Evolutionary conservation across 352 stramenopile species (phyloP), one percentile per base, ranked within the genome.

Genomic region (Globisporangium yorkense): DNA sequence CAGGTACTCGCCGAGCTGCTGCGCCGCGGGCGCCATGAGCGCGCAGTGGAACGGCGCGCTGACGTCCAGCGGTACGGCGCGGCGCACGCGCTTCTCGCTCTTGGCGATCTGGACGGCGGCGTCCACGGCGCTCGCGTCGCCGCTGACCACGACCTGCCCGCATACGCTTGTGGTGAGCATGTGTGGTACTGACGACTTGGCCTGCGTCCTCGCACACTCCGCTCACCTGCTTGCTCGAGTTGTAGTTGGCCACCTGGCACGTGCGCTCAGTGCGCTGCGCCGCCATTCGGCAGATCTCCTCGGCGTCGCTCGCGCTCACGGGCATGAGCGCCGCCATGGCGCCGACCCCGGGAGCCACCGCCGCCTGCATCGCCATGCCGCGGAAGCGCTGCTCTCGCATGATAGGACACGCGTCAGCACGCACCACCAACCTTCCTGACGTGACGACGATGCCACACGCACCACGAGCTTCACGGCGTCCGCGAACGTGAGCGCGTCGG

Each of bases 221-320:
- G 13, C 51, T 10, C 31, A 80, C 80, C 75, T 96, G 87, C 68
- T 89, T 91, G 65, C 63, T 88, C 10, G 82, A 93, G 71, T 96
- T 96, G 71, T 92, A 91, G 70, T 96, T 96, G 59, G 87, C 84
- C 41, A 94, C 83, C 58, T 88, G 68, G 59, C 85, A 94, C 7
- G 84, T 70, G 39, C 68, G 71, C 15, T 61, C 54, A 0, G 72
- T 72, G 51, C 66, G 59, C 1, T 57, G 50, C 13, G 74, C 67
- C 5, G 75, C 75, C 43, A 73, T 48, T 37, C 57, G 57, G 58
- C 79, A 92, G 59, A 89, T 69, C 15, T 75, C 66, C 41, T 91
- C 75, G 37, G 75, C 77, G 31, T 76, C 80, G 37, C 67, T 51
- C 12, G 67, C 51, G 27, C 60, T 71, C 41, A 87, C 75, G 1